These are phyloP conservation scores for Bipolaris victoriae DNA, from an alignment of 2,329 filamentous ascomycete species.

Conservation along the genomic window DNA sequence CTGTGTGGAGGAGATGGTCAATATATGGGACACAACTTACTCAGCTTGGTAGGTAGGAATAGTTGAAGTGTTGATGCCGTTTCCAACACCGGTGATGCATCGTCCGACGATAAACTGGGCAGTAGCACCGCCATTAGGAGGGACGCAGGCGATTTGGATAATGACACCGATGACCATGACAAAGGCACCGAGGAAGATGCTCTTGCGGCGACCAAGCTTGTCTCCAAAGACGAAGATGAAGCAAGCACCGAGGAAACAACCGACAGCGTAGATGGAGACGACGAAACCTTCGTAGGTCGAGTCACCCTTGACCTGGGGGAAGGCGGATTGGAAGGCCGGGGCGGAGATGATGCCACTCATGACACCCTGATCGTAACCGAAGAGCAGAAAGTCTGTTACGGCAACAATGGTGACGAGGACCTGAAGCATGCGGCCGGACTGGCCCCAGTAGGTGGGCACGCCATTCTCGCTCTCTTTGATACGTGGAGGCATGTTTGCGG, in stretches of 20 bases:
- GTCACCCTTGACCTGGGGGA: slow-evolving; percentile 49
- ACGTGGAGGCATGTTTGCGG: slow-evolving; percentile 32
- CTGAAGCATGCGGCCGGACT: slow-evolving; percentile 39
- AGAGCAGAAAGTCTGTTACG: slow-evolving; percentile 56
- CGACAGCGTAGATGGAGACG: slow-evolving; percentile 59
- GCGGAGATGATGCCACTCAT: slow-evolving; percentile 52
- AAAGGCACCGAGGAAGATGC: slow-evolving; percentile 51
- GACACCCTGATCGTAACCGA: slow-evolving; percentile 56
- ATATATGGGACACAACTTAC: slow-evolving; percentile 25
- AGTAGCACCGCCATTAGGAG: slow-evolving; percentile 38
- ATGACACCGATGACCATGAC: slow-evolving; percentile 52
- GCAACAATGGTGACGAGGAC: slow-evolving; percentile 51
- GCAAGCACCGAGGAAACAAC: slow-evolving; percentile 52
- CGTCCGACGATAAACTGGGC: slow-evolving; percentile 60
- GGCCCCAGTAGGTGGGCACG: slow-evolving; percentile 40
- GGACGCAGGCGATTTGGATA: slow-evolving; percentile 46
- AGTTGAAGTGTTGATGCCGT: slow-evolving; percentile 62
- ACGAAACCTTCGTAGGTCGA: slow-evolving; percentile 53
- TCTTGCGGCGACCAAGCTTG: slow-evolving; percentile 51
- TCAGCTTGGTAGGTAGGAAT: slow-evolving; percentile 62
- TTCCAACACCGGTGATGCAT: slow-evolving; percentile 59
- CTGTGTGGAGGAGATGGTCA: background rate
- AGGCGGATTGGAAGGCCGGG: slow-evolving; percentile 41
- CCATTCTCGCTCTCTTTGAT: slow-evolving; percentile 32
- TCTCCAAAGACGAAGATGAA: slow-evolving; percentile 50